Evolutionary conservation across 2,329 filamentous ascomycete genomes (phyloP).

Genomic region (Scedosporium apiospermum): DNA sequence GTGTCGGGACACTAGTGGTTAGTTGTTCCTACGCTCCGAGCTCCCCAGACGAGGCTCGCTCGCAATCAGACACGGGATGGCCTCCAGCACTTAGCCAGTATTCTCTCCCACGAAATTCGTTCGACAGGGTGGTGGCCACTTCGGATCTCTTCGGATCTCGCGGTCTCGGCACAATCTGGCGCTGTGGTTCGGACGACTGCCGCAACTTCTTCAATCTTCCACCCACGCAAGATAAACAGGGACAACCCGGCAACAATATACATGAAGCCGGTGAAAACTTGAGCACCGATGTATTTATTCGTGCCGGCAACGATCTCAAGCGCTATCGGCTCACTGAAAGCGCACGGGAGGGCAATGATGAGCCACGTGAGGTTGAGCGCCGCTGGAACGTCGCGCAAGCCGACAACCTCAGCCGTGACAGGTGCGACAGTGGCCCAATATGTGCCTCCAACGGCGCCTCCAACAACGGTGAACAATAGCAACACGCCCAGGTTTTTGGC

Average conservation of each 20-base stretch:
- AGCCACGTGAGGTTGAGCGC: slow-evolving; percentile 64
- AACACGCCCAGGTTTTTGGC: slow-evolving; percentile 54
- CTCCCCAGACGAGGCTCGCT: too few relatives aligned
- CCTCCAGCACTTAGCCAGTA: too few relatives aligned
- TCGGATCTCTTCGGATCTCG: too few relatives aligned
- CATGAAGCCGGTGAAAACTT: slow-evolving; percentile 52
- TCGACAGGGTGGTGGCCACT: too few relatives aligned
- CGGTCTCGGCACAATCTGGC: too few relatives aligned
- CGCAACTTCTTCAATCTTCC: background rate
- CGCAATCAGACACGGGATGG: too few relatives aligned
- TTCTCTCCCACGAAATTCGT: too few relatives aligned
- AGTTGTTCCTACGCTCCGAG: too few relatives aligned
- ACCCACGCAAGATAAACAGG: background rate
- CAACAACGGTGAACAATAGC: slow-evolving; percentile 62
- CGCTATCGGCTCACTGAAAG: slow-evolving; percentile 57
- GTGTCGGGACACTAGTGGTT: too few relatives aligned
- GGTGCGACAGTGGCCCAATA: slow-evolving; percentile 63
- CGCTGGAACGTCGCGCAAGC: slow-evolving; percentile 57
- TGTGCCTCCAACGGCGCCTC: slow-evolving; percentile 61
- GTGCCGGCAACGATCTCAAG: slow-evolving; percentile 38
- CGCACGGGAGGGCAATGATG: slow-evolving; percentile 58
- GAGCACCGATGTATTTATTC: slow-evolving; percentile 39
- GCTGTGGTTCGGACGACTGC: background rate
- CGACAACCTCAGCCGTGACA: slow-evolving; percentile 65
- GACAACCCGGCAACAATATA: slow-evolving; percentile 39